phyloP scores from a whole-genome alignment of 1,284 basidiomycete genomes.

The Prillingera fragicola region DNA sequence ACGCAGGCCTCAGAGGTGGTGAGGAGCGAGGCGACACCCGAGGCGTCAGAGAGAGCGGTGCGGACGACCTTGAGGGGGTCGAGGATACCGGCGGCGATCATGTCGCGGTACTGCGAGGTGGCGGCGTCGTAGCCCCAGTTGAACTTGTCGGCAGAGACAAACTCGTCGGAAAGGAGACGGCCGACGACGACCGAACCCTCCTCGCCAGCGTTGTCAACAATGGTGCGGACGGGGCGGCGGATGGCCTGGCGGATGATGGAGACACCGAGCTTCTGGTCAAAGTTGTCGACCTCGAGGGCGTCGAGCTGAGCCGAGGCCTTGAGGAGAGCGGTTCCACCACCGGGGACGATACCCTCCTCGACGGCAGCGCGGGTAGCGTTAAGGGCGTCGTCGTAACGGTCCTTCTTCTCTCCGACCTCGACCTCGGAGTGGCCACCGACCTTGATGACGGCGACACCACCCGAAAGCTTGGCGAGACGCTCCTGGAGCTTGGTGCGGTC shows the following conservation, averaged over 20 bases:
- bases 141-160: constrained; percentile 55
- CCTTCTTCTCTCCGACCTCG: constrained; percentile 99
- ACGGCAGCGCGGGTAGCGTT: constrained; percentile 97
- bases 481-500: constrained; percentile 96
- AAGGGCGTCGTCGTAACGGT: constrained; percentile 94
- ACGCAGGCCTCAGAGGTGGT: constrained; percentile 91
- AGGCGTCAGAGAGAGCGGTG: constrained; percentile 83
- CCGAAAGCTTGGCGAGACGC: constrained; percentile 88
- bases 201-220: constrained; percentile 91
- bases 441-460: constrained; percentile 97
- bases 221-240: constrained; percentile 76
- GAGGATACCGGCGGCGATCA: constrained; percentile 90
- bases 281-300: constrained; percentile 77
- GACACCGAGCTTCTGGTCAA: constrained; percentile 95
- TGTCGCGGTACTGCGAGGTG: constrained; percentile 87
- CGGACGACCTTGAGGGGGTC: constrained; percentile 90
- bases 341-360: constrained; percentile 95
- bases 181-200: constrained; percentile 92
- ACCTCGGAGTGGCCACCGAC: constrained; percentile 92
- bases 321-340: constrained; percentile 74
- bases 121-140: constrained; percentile 84
- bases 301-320: constrained; percentile 83
- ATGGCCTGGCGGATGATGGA: constrained; percentile 87
- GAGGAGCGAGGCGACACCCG: constrained; percentile 76
- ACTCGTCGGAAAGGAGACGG: constrained; percentile 56